Evolutionary conservation across 2,329 filamentous ascomycete genomes (phyloP).

Genomic region (Allantophomopsis cytisporea): DNA sequence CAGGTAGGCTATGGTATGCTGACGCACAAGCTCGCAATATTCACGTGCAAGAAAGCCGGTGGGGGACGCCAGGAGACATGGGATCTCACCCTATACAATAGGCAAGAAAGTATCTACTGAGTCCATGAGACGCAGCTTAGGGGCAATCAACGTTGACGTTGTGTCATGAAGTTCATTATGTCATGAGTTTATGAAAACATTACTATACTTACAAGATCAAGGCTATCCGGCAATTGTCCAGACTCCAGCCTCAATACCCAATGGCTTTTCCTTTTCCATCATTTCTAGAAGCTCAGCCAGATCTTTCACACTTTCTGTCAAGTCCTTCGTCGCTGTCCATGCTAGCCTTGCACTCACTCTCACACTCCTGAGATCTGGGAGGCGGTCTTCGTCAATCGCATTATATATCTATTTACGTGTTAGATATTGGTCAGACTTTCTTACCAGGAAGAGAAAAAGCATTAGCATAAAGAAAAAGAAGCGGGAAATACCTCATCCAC

Average conservation of each 20-base stretch:
- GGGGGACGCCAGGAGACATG: too few relatives aligned
- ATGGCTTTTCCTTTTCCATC: constrained; percentile 12
- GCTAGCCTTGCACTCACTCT: constrained; percentile 15
- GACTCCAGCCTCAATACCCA: constrained; percentile 12
- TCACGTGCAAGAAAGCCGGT: too few relatives aligned
- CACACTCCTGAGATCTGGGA: constrained; percentile 16
- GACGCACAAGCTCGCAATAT: too few relatives aligned
- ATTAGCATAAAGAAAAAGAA: constrained; percentile 1
- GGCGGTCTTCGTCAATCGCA: constrained; percentile 11
- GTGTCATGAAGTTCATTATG: too few relatives aligned
- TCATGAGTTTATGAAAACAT: too few relatives aligned
- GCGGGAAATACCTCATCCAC: constrained; percentile 3
- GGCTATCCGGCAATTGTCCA: constrained; percentile 3
- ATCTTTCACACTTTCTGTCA: constrained; percentile 10
- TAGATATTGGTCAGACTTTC: too few relatives aligned
- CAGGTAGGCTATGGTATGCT: too few relatives aligned
- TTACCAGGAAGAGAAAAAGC: background rate
- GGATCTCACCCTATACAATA: too few relatives aligned
- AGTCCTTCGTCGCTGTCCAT: constrained; percentile 13
- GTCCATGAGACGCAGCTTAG: too few relatives aligned
- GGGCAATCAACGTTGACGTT: too few relatives aligned
- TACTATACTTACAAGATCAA: too few relatives aligned
- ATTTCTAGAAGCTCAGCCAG: constrained; percentile 15
- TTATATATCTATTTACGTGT: constrained; percentile 6
- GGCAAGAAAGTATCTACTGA: too few relatives aligned